Percentiles rank a stretch among this genome's conserved stretches.
phyloP scores from a whole-genome alignment of 345 rosid genomes.

The Salix dunnii region DNA sequence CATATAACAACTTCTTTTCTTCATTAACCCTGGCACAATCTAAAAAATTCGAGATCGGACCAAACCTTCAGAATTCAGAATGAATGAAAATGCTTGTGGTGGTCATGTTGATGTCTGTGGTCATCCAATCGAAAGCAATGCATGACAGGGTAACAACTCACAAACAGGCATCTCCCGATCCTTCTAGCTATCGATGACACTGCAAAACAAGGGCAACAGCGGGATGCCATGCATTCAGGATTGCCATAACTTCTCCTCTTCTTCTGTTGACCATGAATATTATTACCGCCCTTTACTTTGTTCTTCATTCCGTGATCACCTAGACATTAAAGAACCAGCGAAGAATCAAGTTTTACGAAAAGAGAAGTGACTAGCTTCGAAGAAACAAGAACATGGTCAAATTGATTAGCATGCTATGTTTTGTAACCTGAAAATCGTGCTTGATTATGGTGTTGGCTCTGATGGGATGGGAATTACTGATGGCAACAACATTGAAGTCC shows the following conservation, averaged over 20 bases:
- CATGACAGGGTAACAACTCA: constrained; percentile 47
- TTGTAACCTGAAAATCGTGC: no score
- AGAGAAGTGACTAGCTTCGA: no score
- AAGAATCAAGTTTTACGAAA: no score
- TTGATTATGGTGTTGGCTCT: no score
- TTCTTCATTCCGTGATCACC: neutral
- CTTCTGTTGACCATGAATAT: neutral
- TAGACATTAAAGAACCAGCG: neutral
- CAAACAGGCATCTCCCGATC: constrained; percentile 48
- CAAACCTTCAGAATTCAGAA: neutral
- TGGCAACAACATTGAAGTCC: neutral
- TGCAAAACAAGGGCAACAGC: constrained; percentile 27
- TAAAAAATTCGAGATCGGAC: neutral
- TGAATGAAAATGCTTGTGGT: constrained; percentile 48
- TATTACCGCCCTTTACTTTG: neutral
- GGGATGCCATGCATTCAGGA: neutral
- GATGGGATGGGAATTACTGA: no score
- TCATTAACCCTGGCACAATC: no score
- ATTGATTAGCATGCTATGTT: no score
- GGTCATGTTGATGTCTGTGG: constrained; percentile 44
- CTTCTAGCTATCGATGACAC: constrained; percentile 40
- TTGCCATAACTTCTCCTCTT: neutral
- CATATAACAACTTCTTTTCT: no score
- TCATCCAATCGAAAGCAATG: constrained; percentile 58
- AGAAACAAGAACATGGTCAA: no score